Evolutionary conservation across 176 grass and related monocot genomes (phyloP), one percentile per base, ranked within the genome.

Genomic region (Lolium rigidum): DNA sequence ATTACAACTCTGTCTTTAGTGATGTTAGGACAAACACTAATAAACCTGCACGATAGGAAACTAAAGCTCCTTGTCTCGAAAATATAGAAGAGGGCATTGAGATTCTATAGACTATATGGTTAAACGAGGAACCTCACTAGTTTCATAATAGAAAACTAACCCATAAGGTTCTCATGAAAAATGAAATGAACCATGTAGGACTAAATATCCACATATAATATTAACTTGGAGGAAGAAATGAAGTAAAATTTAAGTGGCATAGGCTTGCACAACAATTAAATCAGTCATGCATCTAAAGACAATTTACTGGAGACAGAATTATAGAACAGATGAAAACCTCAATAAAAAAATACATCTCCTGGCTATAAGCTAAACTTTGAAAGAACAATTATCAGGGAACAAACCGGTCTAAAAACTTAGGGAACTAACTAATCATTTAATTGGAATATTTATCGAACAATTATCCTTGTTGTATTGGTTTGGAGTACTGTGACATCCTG

Each of bases 191-290:
- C n/a, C 7, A 6, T 9, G 21, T 41, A 46, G n/a, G 8, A 57
- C 18, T 31, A 51, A 74, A 22, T n/a, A 26, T 17, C 7, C 14
- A 46, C 4, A 62, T 17, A 47, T 56, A 65, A 80, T 46, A n/a
- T 10, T 4, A 61, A 7, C 20, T 4, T 41, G 2, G 10, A 79
- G 55, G 59, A 22, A 63, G 11, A 79, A 47, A 79, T 79, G 57
- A 63, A 79, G 20, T 46, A 12, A 43, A 79, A 47, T 6, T 4
- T 25, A 61, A 48, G 43, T 15, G 13, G 4, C 21, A 64, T 48
- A 65, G 17, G 21, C 47, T 65, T 24, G 25, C 9, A 67, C 24
- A 67, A 46, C 44, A 77, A 77, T 67, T 81, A 67, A 37, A 51
- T 25, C 17, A 15, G 1, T 10, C 41, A 51, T 48, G 22, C 43